Base-by-base conservation (phyloP, 176 grass and related monocot genomes). In the Hyparrhenia diplandra region DNA sequence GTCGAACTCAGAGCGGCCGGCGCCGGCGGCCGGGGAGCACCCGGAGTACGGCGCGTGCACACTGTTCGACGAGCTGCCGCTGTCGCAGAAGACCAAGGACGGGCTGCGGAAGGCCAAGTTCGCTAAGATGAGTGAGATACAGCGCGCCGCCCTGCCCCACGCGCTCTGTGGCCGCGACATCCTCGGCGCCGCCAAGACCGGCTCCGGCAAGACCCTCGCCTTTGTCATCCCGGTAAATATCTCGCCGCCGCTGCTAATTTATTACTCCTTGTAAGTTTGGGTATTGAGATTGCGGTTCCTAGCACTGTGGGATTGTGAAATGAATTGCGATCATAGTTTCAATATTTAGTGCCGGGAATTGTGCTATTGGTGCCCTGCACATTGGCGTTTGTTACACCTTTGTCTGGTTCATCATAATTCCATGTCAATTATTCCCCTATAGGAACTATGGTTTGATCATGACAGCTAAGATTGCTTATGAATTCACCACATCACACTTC, bases 201-300 rank as follows among this genome's bases (percentile, higher is more conserved):
- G 95, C 5, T 95, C 92, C 20, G 95, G 95, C 73, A 98, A 98
- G 84, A 98, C 95, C 61, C 86, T 98, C 12, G 88, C 92, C 73
- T 98, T 95, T 76, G 81, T 93, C 79, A 88, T 98, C 64, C 95
- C 95, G n/a, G 92, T 95, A 87, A 30, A 25, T 8, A 35, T 0
- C 47, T 51, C 25, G 4, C 5, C 5, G 25, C 51, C 76, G n/a
- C 60, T 76, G 46, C 37, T 85, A 74, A 23, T 75, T 83, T 35
- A 5, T 37, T 79, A 30, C 58, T 64, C 59, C 28, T 7, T 4
- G 72, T 21, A 34, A 2, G 41, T 68, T 61, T 41, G 28, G 29
- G 21, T 84, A 35, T 55, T 59, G 8, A 10, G 21, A 29, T 52
- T 39, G 25, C 58, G 61, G 36, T 55, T 60, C 28, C 34, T 72